Evolutionary conservation across 2,329 filamentous ascomycete species (phyloP), one percentile per base, ranked within the genome.

Genomic region (Ophiostoma himal-ulmi): DNA sequence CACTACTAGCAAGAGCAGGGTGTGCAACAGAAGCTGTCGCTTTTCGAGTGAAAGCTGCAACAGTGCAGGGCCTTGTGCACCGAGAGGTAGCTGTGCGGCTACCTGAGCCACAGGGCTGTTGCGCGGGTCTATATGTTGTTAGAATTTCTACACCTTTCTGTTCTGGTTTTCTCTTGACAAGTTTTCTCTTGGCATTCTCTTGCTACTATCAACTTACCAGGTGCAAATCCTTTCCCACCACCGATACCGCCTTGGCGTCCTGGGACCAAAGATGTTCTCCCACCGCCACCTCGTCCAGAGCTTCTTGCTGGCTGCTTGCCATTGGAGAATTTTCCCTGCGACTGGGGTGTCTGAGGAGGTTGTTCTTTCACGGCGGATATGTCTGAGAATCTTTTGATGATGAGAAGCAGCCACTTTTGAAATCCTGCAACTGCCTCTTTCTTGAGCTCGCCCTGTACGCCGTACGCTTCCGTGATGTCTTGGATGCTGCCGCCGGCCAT

Each of bases 401-500:
- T 86, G 14, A 83, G 82, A 6, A 87, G 84, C 75, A 92, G 87
- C 94, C 94, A 98, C 73, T 92, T 90, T 71, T 91, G 88, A 77
- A 94, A 96, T 77, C 90, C 88, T 7, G 84, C 81, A 5, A 96
- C 77, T 1, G 89, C 85, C 69, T 90, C 88, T 73, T 86, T 88
- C 80, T 89, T 93, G 75, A 93, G 79, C 75, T 92, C 89, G 44
- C 79, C 80, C 70, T 82, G 80, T 30, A 75, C 74, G 37, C 78
- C 76, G 5, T 84, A 70, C 89, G 88, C 73, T 85, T 87, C 81
- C 88, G 92, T 75, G 91, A 26, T 30, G 14, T 65, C 60, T 26
- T 68, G 62, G 26, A 5, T 14, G 8, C 30, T 69, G 62, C n/a
- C 14, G 14, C 52, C 52, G 13, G n/a, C 13, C 52, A 26, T 57